These are phyloP conservation scores for Geotrichum bryndzae DNA, from an alignment of 1,139 yeast species.

Conservation along the genomic window DNA sequence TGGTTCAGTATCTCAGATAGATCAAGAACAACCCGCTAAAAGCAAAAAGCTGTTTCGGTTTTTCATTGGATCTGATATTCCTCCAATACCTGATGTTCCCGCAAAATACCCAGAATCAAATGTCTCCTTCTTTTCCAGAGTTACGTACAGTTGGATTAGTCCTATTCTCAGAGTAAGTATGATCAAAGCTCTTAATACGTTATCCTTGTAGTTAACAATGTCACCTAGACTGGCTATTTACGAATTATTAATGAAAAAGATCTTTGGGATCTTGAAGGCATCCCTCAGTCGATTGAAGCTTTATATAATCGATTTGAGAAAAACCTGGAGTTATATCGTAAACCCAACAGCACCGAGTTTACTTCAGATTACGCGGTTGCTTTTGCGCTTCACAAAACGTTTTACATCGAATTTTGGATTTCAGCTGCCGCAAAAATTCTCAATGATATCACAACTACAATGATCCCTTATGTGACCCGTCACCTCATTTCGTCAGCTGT, in stretches of 20 bases:
- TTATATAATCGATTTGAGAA: slow-evolving; percentile 39
- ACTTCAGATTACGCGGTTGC: slow-evolving; percentile 42
- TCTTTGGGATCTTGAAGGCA: slow-evolving; percentile 48
- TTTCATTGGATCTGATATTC: neutral
- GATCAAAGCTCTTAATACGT: neutral
- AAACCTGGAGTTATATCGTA: slow-evolving; percentile 38
- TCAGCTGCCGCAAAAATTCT: slow-evolving; percentile 43
- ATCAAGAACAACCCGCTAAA: neutral
- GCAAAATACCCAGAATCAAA: slow-evolving; percentile 2
- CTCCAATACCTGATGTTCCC: neutral
- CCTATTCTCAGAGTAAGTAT: slow-evolving; percentile 1
- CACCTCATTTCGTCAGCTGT: slow-evolving; percentile 46
- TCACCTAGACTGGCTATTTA: slow-evolving; percentile 46
- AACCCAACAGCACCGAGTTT: slow-evolving; percentile 25
- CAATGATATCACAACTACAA: slow-evolving; percentile 47
- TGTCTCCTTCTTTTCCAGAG: neutral
- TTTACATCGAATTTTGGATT: slow-evolving; percentile 44
- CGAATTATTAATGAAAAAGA: slow-evolving; percentile 62
- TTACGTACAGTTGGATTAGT: slow-evolving; percentile 5
- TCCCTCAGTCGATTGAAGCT: slow-evolving; percentile 45
- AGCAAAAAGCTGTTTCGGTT: neutral
- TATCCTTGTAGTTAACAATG: neutral
- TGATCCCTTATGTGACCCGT: slow-evolving; percentile 46
- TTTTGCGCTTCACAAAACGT: slow-evolving; percentile 44
- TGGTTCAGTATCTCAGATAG: neutral